A percentile compares a stretch with the other conserved stretches of the same genome.
Evolutionary conservation across 106 monocot species (phyloP).

Genomic region (Xerophyta viscosa): DNA sequence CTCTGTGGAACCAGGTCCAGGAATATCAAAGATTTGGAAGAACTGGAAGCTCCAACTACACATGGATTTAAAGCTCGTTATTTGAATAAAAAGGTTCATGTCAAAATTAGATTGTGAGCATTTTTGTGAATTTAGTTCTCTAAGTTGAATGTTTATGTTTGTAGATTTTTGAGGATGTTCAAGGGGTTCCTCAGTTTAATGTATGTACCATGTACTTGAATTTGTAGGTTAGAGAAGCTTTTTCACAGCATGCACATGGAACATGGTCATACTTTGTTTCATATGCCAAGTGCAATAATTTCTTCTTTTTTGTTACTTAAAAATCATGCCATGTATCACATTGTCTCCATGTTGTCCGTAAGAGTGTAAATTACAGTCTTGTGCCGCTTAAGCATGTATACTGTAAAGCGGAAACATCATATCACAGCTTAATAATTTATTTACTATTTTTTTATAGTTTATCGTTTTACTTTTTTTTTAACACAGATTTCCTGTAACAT

Average conservation of each 20-base stretch:
- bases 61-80: conserved; percentile 54
- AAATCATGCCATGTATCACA: too few species aligned
- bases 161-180: conserved; percentile 61
- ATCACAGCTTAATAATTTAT: too few species aligned
- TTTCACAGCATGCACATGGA: too few species aligned
- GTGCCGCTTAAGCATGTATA: too few species aligned
- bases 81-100: conserved; percentile 62
- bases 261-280: too few species aligned
- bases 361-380: too few species aligned
- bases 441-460: too few species aligned
- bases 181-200: conserved; percentile 38
- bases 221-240: neutral
- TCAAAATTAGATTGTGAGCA: neutral
- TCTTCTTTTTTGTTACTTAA: too few species aligned
- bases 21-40: conserved; percentile 15
- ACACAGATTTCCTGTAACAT: neutral
- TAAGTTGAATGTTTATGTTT: neutral
- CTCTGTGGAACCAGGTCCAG: conserved; percentile 27
- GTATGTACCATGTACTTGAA: conserved; percentile 14
- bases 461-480: too few species aligned
- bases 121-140: conserved; percentile 1
- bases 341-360: too few species aligned
- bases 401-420: too few species aligned
- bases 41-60: conserved; percentile 6
- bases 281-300: too few species aligned